A percentile compares a stretch with the other conserved stretches of the same genome.
phyloP scores from a whole-genome alignment of 495 filamentous ascomycete genomes.

The Annulohypoxylon maeteangense region DNA sequence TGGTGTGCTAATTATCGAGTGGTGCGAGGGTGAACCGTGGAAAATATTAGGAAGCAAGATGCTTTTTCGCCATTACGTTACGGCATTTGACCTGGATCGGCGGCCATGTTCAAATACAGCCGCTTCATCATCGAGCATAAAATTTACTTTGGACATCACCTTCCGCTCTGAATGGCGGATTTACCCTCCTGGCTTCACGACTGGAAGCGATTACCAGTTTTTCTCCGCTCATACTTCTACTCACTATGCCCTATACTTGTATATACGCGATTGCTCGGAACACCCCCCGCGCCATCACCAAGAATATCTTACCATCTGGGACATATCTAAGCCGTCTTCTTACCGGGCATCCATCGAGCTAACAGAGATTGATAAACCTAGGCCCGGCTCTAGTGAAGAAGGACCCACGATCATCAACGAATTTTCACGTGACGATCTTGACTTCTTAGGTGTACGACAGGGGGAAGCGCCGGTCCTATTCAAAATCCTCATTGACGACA shows the following conservation, averaged over 20 bases:
- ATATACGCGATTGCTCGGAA: slow-evolving; percentile 74
- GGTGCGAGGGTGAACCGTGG: slow-evolving; percentile 69
- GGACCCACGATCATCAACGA: slow-evolving; percentile 65
- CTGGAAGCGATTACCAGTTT: slow-evolving; percentile 70
- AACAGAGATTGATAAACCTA: slow-evolving; percentile 53
- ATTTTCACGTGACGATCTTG: slow-evolving; percentile 66
- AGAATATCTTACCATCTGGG: slow-evolving; percentile 74
- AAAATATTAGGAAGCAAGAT: slow-evolving; percentile 66
- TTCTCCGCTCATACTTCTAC: slow-evolving; percentile 70
- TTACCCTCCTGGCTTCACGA: slow-evolving; percentile 68
- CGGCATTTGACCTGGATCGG: slow-evolving; percentile 65
- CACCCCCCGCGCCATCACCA: slow-evolving; percentile 60
- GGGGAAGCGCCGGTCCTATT: slow-evolving; percentile 64
- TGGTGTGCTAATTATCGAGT: slow-evolving; percentile 70
- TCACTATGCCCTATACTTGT: slow-evolving; percentile 74
- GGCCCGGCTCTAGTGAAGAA: slow-evolving; percentile 22
- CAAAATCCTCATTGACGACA: slow-evolving; percentile 64
- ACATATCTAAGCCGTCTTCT: slow-evolving; percentile 66
- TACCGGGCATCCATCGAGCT: slow-evolving; percentile 68
- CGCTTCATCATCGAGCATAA: background rate
- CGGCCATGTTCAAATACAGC: background rate
- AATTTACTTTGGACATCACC: slow-evolving; percentile 57
- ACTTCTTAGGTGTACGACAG: slow-evolving; percentile 68
- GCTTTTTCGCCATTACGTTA: slow-evolving; percentile 69
- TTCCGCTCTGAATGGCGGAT: slow-evolving; percentile 78